A percentile compares a stretch with the other conserved stretches of the same genome.
Conservation (phyloP, 352 stramenopile genomes). For the Hyaloperonospora brassicae region DNA sequence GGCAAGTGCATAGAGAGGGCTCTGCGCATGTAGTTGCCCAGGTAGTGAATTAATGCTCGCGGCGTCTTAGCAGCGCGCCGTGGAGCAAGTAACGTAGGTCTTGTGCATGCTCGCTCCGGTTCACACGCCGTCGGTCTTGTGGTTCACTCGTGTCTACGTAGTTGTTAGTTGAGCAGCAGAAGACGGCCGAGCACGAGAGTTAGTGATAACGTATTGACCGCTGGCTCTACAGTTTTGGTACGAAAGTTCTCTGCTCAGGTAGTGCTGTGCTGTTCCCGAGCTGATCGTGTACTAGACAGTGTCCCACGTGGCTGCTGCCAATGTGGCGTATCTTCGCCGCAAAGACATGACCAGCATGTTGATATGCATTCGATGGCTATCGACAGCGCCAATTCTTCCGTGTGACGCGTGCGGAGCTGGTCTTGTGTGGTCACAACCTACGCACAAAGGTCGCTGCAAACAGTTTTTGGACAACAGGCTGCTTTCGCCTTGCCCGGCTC, state of each 20-base stretch:
- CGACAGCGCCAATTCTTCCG: too few relatives aligned
- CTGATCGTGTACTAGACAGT: too few relatives aligned
- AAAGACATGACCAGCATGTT: too few relatives aligned
- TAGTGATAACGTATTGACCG: constrained; percentile 18
- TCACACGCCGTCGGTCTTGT: constrained; percentile 15
- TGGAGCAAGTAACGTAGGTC: constrained; percentile 24
- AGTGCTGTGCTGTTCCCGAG: background rate
- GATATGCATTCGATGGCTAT: too few relatives aligned
- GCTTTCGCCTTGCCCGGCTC: too few relatives aligned
- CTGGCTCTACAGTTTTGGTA: background rate
- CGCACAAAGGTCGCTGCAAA: too few relatives aligned
- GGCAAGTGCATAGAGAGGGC: constrained; percentile 21
- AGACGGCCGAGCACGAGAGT: constrained; percentile 5
- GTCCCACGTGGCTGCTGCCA: too few relatives aligned
- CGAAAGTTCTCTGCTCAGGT: background rate
- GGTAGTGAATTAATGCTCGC: constrained; percentile 25
- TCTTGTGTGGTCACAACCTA: too few relatives aligned
- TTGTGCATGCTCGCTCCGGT: constrained; percentile 12
- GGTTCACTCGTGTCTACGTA: constrained; percentile 16
- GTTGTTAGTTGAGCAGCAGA: constrained; percentile 14
- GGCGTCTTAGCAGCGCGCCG: constrained; percentile 12
- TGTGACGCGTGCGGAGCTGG: too few relatives aligned
- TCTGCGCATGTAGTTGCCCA: constrained; percentile 17
- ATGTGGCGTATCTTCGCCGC: too few relatives aligned
- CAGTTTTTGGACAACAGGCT: too few relatives aligned